Evolutionary conservation across 2,329 filamentous ascomycete species (phyloP).

Genomic region (Alternaria sp.): DNA sequence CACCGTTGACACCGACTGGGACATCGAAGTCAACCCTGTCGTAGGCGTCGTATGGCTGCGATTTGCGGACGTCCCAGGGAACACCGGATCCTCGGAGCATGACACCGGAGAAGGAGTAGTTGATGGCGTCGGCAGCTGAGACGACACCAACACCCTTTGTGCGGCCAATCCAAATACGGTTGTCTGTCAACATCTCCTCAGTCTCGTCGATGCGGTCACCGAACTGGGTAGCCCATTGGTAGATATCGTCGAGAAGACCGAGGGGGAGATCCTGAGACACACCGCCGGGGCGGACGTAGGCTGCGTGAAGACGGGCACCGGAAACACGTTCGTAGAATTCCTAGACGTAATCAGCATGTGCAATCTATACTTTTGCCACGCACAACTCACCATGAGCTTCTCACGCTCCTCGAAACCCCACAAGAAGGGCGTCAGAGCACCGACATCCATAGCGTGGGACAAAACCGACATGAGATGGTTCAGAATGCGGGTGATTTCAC

Average conservation of each 20-base stretch:
- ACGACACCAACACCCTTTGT: slow-evolving; percentile 92
- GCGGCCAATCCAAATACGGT: slow-evolving; percentile 97
- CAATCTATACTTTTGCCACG: neutral
- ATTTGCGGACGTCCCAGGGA: slow-evolving; percentile 96
- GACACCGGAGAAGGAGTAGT: slow-evolving; percentile 94
- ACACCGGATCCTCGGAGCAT: slow-evolving; percentile 98
- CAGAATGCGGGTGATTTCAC: slow-evolving; percentile 88
- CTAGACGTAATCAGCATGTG: slow-evolving; percentile 55
- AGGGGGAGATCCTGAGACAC: slow-evolving; percentile 94
- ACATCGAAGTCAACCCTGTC: slow-evolving; percentile 98
- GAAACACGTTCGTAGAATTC: slow-evolving; percentile 99
- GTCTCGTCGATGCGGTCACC: slow-evolving; percentile 98
- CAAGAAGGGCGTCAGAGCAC: slow-evolving; percentile 95
- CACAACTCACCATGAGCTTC: slow-evolving; percentile 85
- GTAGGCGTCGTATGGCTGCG: slow-evolving; percentile 95
- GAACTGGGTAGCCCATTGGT: slow-evolving; percentile 99
- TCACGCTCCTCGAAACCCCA: slow-evolving; percentile 99
- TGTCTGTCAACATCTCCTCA: slow-evolving; percentile 97
- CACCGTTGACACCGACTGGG: slow-evolving; percentile 92
- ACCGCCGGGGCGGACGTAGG: slow-evolving; percentile 95
- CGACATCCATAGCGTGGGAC: slow-evolving; percentile 98
- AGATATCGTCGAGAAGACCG: slow-evolving; percentile 96
- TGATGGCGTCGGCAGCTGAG: slow-evolving; percentile 89
- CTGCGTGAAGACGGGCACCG: slow-evolving; percentile 93
- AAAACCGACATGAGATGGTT: slow-evolving; percentile 99